Evolutionary conservation across 140 eudicot species (phyloP), one percentile per base, ranked within the genome.

Genomic region (Flaveria floridana): DNA sequence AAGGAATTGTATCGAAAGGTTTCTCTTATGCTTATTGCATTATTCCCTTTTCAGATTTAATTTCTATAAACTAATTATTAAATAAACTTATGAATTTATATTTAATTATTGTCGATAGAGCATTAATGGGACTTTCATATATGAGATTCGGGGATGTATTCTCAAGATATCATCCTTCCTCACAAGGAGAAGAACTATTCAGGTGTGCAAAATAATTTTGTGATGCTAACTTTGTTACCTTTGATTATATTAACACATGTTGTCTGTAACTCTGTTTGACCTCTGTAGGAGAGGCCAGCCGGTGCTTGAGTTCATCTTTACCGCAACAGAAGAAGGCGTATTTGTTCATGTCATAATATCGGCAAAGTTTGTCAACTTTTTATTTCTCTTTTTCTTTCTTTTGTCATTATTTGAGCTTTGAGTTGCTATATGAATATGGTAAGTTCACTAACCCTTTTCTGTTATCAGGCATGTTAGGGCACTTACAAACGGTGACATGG

Each of bases 1-100:
- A 70, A 81, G 88, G 86, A 94, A 94, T 74, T 85, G 96, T 80
- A 77, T 94, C 30, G 99, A 94, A 85, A 94, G 99, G 99, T 94
- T 79, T 34, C 62, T 56, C 44, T 57, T 76, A 8, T 78, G 68
- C 52, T 66, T 71, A 16, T 74, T 58, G 7, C 18, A 20, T 28
- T 28, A 25, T 37, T 65, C 37, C 15, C 30, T 51, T 16, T 56
- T 34, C 23, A 62, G 44, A 44, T 71, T 61, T 57, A 8, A 2
- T 21, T 20, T 68, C 21, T 19, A 3, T 39, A 56, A 73, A 21
- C 4, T 37, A 25, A 44, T 64, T 65, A 78, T 37, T 15, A 57
- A 25, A 70, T 7, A 68, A 52, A 51, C 51, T 63, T 68, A 41
- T 42, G 26, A 41, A 12, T 58, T 7, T 77, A 6, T 42, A 15